Evolutionary conservation across 495 filamentous ascomycete genomes (phyloP).

Genomic region (Astrothelium subdiscretum): DNA sequence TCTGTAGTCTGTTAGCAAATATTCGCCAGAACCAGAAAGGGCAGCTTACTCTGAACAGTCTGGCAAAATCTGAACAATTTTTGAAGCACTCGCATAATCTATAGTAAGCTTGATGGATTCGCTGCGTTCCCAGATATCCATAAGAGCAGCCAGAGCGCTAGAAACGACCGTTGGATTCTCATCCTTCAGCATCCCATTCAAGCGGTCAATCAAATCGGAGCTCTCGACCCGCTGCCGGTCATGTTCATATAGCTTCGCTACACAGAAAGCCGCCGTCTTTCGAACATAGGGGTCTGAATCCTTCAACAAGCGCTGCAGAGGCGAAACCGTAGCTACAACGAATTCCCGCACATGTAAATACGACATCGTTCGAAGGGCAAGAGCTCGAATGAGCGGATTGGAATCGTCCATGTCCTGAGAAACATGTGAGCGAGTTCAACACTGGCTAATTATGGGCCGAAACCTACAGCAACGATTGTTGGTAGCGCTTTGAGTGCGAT

Average conservation of each 20-base stretch:
- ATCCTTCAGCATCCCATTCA: constrained; percentile 83
- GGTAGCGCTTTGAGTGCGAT: constrained; percentile 88
- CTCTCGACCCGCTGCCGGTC: constrained; percentile 80
- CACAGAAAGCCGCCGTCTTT: constrained; percentile 92
- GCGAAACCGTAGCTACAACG: constrained; percentile 76
- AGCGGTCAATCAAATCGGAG: constrained; percentile 80
- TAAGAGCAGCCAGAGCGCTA: constrained; percentile 78
- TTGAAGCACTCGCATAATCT: constrained; percentile 92
- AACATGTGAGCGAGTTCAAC: constrained; percentile 3
- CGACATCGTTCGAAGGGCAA: constrained; percentile 88
- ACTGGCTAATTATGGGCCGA: not conserved
- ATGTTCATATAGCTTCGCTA: constrained; percentile 96
- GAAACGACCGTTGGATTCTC: constrained; percentile 97
- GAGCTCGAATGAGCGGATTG: constrained; percentile 85
- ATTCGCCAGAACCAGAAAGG: not conserved
- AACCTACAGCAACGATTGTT: constrained; percentile 63
- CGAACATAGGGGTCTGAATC: constrained; percentile 93
- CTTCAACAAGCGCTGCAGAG: constrained; percentile 70
- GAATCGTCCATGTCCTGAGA: constrained; percentile 81
- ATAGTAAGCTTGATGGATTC: constrained; percentile 97
- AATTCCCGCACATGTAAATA: constrained; percentile 97
- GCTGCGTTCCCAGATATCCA: constrained; percentile 98
- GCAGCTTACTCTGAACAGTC: constrained; percentile 89
- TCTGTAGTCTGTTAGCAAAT: constrained; percentile 34
- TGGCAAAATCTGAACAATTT: constrained; percentile 89